Evolutionary conservation across 2,329 filamentous ascomycete species (phyloP), one percentile per base, ranked within the genome.

Genomic region (Pseudogymnoascus pannorum): DNA sequence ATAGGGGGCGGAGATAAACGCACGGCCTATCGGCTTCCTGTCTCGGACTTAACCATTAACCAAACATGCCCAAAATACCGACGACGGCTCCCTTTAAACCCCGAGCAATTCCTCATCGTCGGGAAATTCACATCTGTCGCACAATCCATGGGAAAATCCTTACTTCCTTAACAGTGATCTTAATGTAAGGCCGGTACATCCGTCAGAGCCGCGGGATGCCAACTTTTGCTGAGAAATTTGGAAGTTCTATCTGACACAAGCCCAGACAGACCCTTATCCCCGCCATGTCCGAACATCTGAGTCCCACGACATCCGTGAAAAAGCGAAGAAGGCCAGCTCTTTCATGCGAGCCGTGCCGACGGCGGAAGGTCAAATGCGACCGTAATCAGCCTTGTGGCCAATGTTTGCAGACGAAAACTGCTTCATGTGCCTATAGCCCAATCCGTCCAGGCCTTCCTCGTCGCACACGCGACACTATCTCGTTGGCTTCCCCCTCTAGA

Each of bases 291-390:
- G 48, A 20, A 33, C 48, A 24, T 33, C 48, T 31, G 4, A 54
- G 26, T 4, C 48, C 48, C 9, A 11, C 48, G 11, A 7, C 26
- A 54, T 20, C 48, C 9, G 48, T 20, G 48, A 54, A 54, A 26
- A 71, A 68, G 44, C 66, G 69, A 35, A 66, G 70, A 11, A 61
- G 69, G 18, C 68, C 68, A 31, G 75, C 75, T 3, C 64, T 77
- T 24, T 78, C 77, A 0, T 79, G 77, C 62, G 64, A 60, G 18
- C 71, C 75, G 63, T 79, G 77, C 66, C 71, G 77, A 16, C 73
- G 74, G 16, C 73, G 76, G 36, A 79, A 79, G 66, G 73, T 79
- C 68, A 77, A 76, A 59, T 79, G 77, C 62, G 75, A 79, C 62
- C 69, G 76, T 1, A 72, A 69, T n/a, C 67, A 72, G 16, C 77